Evolutionary conservation across 2,329 filamentous ascomycete species (phyloP), one percentile per base, ranked within the genome.

Genomic region (Scopulariopsis brevicaulis): DNA sequence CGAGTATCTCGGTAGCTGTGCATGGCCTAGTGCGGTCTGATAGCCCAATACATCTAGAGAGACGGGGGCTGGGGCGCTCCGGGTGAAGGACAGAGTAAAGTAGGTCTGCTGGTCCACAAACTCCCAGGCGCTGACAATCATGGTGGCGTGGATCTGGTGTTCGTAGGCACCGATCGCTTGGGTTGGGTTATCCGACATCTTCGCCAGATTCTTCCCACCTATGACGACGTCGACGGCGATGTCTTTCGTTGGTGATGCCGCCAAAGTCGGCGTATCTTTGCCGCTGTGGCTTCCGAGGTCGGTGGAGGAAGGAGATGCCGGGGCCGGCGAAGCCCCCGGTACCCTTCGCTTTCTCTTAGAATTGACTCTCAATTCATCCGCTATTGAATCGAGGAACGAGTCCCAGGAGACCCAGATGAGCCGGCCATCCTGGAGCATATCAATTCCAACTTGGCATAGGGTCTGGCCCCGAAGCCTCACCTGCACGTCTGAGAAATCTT

Each of bases 41-140:
- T 11, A n/a, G 4, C 22, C 46, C 46, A 50, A 6, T 12, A 50
- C 34, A 3, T 52, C 10, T 3, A 54, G 37, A 11, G 50, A 22
- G 73, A 62, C 0, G 68, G 65, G 0, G 73, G 65, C 1, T 68
- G 58, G 0, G 68, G 66, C 0, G 74, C 81, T 78, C 60, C 78
- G 84, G 12, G 87, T 91, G 60, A 92, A 91, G 0, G 86, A 89
- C 59, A 91, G 72, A 1, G 86, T 90, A 66, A 84, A 91, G 69
- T 86, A 90, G 11, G 78, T 82, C 63, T 85, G 80, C 22, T 79
- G 77, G 50, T 87, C 82, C 46, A 87, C 81, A n/a, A 81, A 75
- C 60, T 82, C 78, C 85, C 87, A 92, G 7, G 89, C 80, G 0
- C 84, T 87, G 24, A 91, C 82, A 53, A 90, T 89, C 85, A 91